phyloP scores from a whole-genome alignment of 1,139 yeast species.

The Lodderomyces theae region DNA sequence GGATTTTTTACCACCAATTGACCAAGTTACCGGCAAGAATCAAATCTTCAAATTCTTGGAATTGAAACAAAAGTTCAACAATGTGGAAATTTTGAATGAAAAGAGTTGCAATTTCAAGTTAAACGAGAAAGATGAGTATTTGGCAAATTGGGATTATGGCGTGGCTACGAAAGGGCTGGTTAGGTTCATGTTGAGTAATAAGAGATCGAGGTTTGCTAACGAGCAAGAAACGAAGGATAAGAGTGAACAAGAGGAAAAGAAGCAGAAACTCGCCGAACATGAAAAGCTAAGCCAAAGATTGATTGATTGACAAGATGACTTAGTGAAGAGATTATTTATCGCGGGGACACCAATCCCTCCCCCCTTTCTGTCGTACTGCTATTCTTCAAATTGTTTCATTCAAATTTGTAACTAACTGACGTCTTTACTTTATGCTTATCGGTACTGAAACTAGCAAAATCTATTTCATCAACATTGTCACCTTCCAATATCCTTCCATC shows the following conservation, averaged over 20 bases:
- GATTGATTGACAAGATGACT: no score
- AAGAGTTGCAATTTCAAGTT: constrained; percentile 39
- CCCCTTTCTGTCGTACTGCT: no score
- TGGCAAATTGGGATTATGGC: constrained; percentile 47
- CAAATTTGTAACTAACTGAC: constrained; percentile 61
- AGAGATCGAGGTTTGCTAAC: constrained; percentile 40
- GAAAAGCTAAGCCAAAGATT: neutral
- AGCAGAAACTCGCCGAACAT: neutral
- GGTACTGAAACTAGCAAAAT: constrained; percentile 68
- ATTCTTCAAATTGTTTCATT: no score
- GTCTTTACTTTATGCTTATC: constrained; percentile 72
- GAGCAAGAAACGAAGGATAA: constrained; percentile 17
- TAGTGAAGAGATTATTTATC: no score
- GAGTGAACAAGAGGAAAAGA: neutral
- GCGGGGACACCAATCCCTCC: no score
- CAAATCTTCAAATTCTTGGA: constrained; percentile 49
- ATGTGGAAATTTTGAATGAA: constrained; percentile 37
- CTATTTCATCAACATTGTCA: constrained; percentile 60
- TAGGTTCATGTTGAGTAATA: constrained; percentile 55
- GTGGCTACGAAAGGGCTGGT: constrained; percentile 48
- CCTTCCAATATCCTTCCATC: constrained; percentile 58
- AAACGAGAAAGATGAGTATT: constrained; percentile 45
- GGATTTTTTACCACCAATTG: constrained; percentile 30
- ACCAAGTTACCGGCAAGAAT: constrained; percentile 39
- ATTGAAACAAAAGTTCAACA: constrained; percentile 44